Evolutionary conservation across 805 yeast genomes (phyloP).

Genomic region (Candida alai): DNA sequence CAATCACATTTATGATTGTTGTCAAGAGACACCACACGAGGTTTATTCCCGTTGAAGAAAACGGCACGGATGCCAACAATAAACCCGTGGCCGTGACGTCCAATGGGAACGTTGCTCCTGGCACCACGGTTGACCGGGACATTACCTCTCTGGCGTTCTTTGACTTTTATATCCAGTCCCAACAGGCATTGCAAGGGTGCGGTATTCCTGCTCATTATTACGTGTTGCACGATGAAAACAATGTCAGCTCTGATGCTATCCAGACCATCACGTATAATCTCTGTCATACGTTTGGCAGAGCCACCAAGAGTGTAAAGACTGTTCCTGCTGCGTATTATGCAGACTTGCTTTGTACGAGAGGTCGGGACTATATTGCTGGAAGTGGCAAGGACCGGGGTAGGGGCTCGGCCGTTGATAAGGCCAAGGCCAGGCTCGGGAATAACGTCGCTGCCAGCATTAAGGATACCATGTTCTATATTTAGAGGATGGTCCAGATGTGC

Average conservation of each 20-base stretch:
- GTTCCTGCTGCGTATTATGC: slow-evolving; percentile 11
- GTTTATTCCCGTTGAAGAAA: slow-evolving; percentile 8
- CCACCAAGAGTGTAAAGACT: slow-evolving; percentile 9
- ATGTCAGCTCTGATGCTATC: slow-evolving; percentile 7
- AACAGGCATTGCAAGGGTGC: slow-evolving; percentile 11
- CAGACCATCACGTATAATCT: slow-evolving; percentile 10
- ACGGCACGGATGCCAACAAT: slow-evolving; percentile 6
- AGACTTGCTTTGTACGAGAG: slow-evolving; percentile 10
- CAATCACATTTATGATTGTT: slow-evolving; percentile 9
- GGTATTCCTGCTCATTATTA: slow-evolving; percentile 11
- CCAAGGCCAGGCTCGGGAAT: slow-evolving; percentile 5
- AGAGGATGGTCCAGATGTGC: neutral
- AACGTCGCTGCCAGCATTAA: slow-evolving; percentile 5
- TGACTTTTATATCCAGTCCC: slow-evolving; percentile 10
- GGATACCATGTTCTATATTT: slow-evolving; percentile 10
- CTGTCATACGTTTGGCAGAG: slow-evolving; percentile 11
- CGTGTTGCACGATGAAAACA: slow-evolving; percentile 10
- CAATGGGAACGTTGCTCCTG: slow-evolving; percentile 9
- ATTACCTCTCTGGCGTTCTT: slow-evolving; percentile 8
- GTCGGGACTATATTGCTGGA: slow-evolving; percentile 9
- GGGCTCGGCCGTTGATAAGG: slow-evolving; percentile 6
- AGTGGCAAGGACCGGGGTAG: slow-evolving; percentile 4
- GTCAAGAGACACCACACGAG: slow-evolving; percentile 11
- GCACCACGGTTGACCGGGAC: slow-evolving; percentile 7
- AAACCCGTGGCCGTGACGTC: slow-evolving; percentile 8